Evolutionary conservation across 345 rosid genomes (phyloP).

Genomic region (Melaleuca alternifolia): DNA sequence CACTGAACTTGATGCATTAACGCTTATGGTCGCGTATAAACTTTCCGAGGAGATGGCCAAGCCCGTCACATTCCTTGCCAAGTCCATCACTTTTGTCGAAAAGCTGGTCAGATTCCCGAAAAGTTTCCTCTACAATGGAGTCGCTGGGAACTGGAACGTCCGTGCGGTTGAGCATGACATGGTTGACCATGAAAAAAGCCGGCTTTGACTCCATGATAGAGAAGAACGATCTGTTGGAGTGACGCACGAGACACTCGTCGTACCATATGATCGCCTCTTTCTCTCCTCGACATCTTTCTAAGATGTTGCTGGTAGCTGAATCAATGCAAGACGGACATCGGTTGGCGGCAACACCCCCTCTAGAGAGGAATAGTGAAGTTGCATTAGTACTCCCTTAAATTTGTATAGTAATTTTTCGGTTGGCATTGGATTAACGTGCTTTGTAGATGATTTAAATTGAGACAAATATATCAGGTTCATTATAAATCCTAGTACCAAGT

Average conservation of each 20-base stretch:
- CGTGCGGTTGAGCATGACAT: not conserved
- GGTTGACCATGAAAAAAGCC: not conserved
- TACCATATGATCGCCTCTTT: conserved; percentile 22
- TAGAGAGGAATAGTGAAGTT: not conserved
- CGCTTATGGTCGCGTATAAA: not conserved
- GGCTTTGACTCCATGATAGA: not conserved
- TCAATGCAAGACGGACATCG: conserved; percentile 6
- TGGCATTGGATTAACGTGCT: not conserved
- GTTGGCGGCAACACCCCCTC: not conserved
- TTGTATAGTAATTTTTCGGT: not conserved
- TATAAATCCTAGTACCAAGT: not conserved
- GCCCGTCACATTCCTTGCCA: not conserved
- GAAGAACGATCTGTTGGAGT: conserved; percentile 7
- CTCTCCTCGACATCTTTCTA: conserved; percentile 6
- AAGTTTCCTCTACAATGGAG: not conserved
- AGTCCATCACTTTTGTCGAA: not conserved
- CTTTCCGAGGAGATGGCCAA: not conserved
- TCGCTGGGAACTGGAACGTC: not conserved
- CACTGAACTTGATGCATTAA: not conserved
- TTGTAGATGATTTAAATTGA: too few species aligned
- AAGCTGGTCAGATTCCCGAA: not conserved
- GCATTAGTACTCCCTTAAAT: not conserved
- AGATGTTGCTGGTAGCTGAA: not conserved
- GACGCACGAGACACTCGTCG: conserved; percentile 21
- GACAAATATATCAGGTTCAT: not conserved